phyloP scores from a whole-genome alignment of 345 rosid genomes.

The Kernera saxatilis region DNA sequence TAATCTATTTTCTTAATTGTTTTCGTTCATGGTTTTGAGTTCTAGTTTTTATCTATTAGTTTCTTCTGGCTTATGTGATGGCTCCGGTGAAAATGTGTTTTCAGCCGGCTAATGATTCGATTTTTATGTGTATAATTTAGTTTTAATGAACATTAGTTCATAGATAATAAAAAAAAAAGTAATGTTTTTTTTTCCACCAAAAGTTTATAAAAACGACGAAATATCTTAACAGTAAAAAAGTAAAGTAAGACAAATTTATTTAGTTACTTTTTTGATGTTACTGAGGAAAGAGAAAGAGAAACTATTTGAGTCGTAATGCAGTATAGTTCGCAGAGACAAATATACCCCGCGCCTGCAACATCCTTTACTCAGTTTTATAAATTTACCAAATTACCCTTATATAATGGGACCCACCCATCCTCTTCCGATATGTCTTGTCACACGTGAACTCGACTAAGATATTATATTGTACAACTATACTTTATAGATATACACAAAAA shows the following conservation, averaged over 20 bases:
- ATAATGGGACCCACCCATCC: not conserved
- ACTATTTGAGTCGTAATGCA: slow-evolving; percentile 3
- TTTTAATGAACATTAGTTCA: no score
- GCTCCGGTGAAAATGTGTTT: no score
- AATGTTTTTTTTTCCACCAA: not conserved
- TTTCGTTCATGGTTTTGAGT: no score
- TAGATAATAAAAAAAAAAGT: no score
- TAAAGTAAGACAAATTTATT: slow-evolving; percentile 23
- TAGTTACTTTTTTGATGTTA: not conserved
- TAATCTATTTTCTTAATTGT: no score
- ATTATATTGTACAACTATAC: no score
- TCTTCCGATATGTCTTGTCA: slow-evolving; percentile 23
- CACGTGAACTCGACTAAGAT: slow-evolving; percentile 23
- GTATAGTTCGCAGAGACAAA: slow-evolving; percentile 30
- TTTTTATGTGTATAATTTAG: no score
- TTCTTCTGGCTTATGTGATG: no score
- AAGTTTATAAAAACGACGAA: not conserved
- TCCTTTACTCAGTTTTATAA: slow-evolving; percentile 11
- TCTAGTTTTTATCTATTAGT: no score
- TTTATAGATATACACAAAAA: no score
- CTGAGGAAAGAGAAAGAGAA: not conserved
- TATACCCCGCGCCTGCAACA: slow-evolving; percentile 36
- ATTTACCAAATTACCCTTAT: not conserved
- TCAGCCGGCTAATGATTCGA: no score
- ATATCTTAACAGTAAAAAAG: slow-evolving; percentile 11